A percentile compares a stretch with the other conserved stretches of the same genome.
Evolutionary conservation across 202 grass and related monocot genomes (phyloP).

Genomic region (Dendrocalamus latiflorus): DNA sequence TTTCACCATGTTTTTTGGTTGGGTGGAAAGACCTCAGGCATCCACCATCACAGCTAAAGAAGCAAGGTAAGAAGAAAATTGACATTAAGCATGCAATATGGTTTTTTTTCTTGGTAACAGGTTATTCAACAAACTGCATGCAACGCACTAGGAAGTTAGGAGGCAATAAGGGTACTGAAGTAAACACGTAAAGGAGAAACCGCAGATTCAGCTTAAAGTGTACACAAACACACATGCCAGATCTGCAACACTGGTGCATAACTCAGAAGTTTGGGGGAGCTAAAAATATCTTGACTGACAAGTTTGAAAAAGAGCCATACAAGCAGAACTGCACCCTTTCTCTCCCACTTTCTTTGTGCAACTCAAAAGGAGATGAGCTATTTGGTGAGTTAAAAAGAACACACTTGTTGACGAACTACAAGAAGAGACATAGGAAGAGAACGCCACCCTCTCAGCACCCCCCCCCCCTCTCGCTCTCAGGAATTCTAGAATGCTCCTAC

Average conservation of each 20-base stretch:
- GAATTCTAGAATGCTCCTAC: background rate
- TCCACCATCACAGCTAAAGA: slow-evolving; percentile 67
- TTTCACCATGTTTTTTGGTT: slow-evolving; percentile 35
- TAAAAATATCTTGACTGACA: background rate
- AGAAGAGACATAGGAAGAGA: background rate
- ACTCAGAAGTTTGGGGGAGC: background rate
- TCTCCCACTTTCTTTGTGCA: background rate
- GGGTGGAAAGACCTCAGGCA: slow-evolving; percentile 79
- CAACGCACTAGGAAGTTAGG: background rate
- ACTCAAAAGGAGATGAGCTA: background rate
- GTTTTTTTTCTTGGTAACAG: background rate
- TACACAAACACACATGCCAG: background rate
- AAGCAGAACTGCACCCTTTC: background rate
- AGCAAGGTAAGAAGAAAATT: background rate
- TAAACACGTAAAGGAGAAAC: background rate
- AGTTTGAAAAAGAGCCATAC: background rate
- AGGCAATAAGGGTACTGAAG: background rate
- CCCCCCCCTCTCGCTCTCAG: background rate
- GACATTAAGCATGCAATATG: slow-evolving; percentile 12
- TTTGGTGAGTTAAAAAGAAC: background rate
- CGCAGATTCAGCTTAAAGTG: background rate
- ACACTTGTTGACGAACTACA: background rate
- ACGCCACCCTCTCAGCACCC: background rate
- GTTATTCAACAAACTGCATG: background rate
- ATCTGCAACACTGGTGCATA: background rate